These are phyloP conservation scores for Xylariaceae sp. DNA, from an alignment of 2,329 filamentous ascomycete species.

Conservation along the genomic window DNA sequence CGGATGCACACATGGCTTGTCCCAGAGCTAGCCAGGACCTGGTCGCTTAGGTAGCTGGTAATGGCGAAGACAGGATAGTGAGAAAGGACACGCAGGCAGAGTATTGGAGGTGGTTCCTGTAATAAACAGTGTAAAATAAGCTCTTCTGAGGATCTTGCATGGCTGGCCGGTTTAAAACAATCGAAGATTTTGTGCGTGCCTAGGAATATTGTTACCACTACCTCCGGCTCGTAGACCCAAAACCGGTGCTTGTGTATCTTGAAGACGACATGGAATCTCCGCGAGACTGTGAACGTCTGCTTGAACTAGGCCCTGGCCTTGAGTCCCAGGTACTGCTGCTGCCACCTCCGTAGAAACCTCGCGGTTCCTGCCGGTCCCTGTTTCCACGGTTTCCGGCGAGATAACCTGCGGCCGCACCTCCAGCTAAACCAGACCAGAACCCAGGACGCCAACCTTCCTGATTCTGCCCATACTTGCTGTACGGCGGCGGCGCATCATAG, in stretches of 20 bases:
- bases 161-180: not conserved
- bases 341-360: slow-evolving; percentile 17
- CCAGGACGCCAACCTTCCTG: slow-evolving; percentile 61
- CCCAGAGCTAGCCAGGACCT: not conserved
- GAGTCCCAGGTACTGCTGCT: slow-evolving; percentile 30
- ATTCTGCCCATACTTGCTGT: slow-evolving; percentile 37
- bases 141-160: not conserved
- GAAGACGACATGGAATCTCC: slow-evolving; percentile 40
- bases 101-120: slow-evolving; percentile 3
- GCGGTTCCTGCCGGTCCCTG: slow-evolving; percentile 29
- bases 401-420: slow-evolving; percentile 65
- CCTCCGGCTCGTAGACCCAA: slow-evolving; percentile 56
- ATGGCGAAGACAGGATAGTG: slow-evolving; percentile 18
- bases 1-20: not conserved
- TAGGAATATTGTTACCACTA: slow-evolving; percentile 1
- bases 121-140: slow-evolving; percentile 4
- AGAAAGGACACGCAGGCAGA: slow-evolving; percentile 2
- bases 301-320: slow-evolving; percentile 17
- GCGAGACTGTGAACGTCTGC: slow-evolving; percentile 28
- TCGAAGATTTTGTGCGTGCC: not conserved
- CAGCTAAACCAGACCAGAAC: slow-evolving; percentile 66
- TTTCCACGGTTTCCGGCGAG: slow-evolving; percentile 51
- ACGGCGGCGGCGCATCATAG: slow-evolving; percentile 50
- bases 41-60: not conserved
- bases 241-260: slow-evolving; percentile 64